These are phyloP conservation scores for Rachicladosporium sp. DNA, from an alignment of 2,329 filamentous ascomycete species.

Conservation along the genomic window DNA sequence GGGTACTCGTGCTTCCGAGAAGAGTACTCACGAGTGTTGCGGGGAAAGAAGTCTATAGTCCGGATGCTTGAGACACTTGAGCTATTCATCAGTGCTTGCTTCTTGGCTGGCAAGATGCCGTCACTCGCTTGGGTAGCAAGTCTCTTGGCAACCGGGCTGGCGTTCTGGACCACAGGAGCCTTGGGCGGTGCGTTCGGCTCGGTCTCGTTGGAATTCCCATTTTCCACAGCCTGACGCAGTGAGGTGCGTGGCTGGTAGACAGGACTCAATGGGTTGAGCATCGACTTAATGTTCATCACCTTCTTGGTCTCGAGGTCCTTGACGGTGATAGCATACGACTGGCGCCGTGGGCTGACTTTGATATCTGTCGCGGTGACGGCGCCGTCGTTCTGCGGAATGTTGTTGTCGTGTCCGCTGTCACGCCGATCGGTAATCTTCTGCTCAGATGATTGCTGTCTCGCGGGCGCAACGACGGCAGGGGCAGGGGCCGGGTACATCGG, in stretches of 20 bases:
- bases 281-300: conserved; percentile 15
- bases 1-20: conserved; percentile 21
- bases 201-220: background rate
- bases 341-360: conserved; percentile 12
- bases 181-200: conserved; percentile 6
- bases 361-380: conserved; percentile 12
- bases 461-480: background rate
- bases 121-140: too few relatives aligned
- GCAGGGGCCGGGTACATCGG: conserved; percentile 5
- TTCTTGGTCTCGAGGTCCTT: conserved; percentile 19
- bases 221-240: background rate
- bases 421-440: background rate
- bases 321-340: conserved; percentile 22
- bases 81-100: conserved; percentile 14
- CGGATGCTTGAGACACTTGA: conserved; percentile 25
- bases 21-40: conserved; percentile 25
- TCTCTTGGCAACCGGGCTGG: background rate
- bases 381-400: conserved; percentile 17
- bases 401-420: background rate
- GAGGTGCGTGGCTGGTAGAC: conserved; percentile 22
- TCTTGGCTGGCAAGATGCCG: conserved; percentile 5
- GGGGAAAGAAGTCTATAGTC: conserved; percentile 29
- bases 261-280: conserved; percentile 27
- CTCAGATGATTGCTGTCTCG: background rate
- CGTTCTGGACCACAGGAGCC: background rate